These are phyloP conservation scores for Magnusiomyces suaveolens DNA, from an alignment of 1,139 yeast genomes.

Conservation along the genomic window DNA sequence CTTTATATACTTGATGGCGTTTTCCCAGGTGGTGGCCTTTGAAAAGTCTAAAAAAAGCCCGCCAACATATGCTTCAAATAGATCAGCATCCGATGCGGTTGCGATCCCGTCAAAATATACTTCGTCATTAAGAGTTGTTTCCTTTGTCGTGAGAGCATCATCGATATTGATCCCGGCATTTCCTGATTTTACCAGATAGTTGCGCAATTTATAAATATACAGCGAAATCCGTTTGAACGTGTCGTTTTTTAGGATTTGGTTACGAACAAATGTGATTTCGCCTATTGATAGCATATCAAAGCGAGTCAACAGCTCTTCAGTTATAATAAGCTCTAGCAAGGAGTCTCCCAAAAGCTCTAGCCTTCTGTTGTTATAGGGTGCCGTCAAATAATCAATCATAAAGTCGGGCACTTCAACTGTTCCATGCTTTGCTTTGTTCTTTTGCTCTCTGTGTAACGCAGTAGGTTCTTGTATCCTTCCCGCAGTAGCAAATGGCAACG, in stretches of 20 bases:
- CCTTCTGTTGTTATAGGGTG: not conserved
- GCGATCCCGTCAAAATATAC: not conserved
- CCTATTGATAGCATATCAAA: not conserved
- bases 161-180: not conserved
- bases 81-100: constrained; percentile 44
- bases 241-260: not conserved
- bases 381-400: not conserved
- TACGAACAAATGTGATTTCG: not conserved
- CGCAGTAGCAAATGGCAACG: not conserved
- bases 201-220: not conserved
- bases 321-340: not conserved
- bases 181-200: not conserved
- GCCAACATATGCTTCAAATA: constrained; percentile 85
- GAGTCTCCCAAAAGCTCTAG: not conserved
- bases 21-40: constrained; percentile 30
- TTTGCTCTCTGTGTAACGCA: not conserved
- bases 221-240: not conserved
- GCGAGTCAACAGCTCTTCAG: not conserved
- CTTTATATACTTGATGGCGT: constrained; percentile 27
- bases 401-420: not conserved
- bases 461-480: not conserved
- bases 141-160: not conserved
- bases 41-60: constrained; percentile 56
- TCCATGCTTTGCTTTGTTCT: not conserved
- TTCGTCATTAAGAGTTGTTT: not conserved